Percentiles rank a stretch among this genome's conserved stretches.
Conservation (phyloP, 768 basidiomycete species). For the Leccinum boreale region DNA sequence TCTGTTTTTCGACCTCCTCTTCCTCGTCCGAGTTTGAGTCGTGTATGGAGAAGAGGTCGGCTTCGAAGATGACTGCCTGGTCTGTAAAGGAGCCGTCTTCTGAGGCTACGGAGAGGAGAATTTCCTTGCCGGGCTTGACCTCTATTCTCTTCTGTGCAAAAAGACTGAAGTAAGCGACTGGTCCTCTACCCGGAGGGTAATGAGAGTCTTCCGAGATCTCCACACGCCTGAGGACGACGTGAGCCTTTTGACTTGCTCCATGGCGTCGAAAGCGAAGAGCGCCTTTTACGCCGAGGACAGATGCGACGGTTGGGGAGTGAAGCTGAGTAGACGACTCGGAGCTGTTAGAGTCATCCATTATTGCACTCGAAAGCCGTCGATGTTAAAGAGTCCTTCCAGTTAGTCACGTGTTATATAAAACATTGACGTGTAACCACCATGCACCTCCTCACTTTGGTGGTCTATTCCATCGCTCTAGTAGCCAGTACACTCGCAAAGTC, state of each 20-base stretch:
- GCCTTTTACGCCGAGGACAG: slow-evolving; percentile 61
- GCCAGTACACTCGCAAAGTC: slow-evolving; percentile 49
- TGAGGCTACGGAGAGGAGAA: slow-evolving; percentile 56
- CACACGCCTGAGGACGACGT: slow-evolving; percentile 65
- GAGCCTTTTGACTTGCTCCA: slow-evolving; percentile 64
- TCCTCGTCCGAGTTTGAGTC: slow-evolving; percentile 36
- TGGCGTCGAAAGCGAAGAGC: slow-evolving; percentile 63
- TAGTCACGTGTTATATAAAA: neutral
- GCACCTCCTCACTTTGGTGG: slow-evolving; percentile 25
- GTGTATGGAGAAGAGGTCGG: slow-evolving; percentile 34
- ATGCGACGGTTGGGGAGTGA: slow-evolving; percentile 39
- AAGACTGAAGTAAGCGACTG: slow-evolving; percentile 55
- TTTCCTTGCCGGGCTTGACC: slow-evolving; percentile 68
- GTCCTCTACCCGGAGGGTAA: slow-evolving; percentile 38
- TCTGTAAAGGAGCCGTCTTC: slow-evolving; percentile 54
- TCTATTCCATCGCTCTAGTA: slow-evolving; percentile 29
- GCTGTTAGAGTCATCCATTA: slow-evolving; percentile 38
- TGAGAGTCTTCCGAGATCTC: slow-evolving; percentile 43
- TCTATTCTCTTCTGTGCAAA: slow-evolving; percentile 69
- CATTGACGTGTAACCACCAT: slow-evolving; percentile 16
- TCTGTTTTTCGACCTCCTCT: slow-evolving; percentile 40
- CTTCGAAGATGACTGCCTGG: slow-evolving; percentile 57
- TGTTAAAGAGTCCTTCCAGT: neutral
- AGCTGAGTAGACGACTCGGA: slow-evolving; percentile 31
- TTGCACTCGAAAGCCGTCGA: neutral